A percentile compares a stretch with the other conserved stretches of the same genome.
These are phyloP conservation scores for Prunus kanzakura DNA, from an alignment of 306 rosid species.

Conservation along the genomic window DNA sequence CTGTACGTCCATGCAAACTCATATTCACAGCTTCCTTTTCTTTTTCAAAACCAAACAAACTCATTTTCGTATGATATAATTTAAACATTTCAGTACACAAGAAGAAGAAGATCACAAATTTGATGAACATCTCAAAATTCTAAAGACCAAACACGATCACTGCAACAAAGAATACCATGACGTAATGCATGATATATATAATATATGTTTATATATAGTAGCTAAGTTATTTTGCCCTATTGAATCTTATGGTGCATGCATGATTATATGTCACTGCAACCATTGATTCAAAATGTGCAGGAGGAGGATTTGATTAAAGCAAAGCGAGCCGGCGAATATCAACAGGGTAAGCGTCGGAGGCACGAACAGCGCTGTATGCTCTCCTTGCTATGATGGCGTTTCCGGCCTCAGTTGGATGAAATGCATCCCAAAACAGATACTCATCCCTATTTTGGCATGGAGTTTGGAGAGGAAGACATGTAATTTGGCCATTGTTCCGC, in stretches of 20 bases:
- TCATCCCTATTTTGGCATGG: slow-evolving; percentile 71
- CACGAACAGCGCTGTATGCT: slow-evolving; percentile 68
- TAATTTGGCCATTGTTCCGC: slow-evolving; percentile 87
- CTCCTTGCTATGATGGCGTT: slow-evolving; percentile 53
- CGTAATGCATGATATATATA: not conserved
- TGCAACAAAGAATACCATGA: not conserved
- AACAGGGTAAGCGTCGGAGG: slow-evolving; percentile 81
- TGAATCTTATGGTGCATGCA: not conserved
- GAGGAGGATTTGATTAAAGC: slow-evolving; percentile 23
- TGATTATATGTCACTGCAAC: not conserved
- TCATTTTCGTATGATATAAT: not conserved
- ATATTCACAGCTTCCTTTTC: too few relatives aligned
- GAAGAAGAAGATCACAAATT: not conserved
- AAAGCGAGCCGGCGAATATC: slow-evolving; percentile 71
- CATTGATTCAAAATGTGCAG: not conserved
- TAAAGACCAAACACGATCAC: not conserved
- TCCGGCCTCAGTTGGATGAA: slow-evolving; percentile 85
- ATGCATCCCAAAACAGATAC: slow-evolving; percentile 89
- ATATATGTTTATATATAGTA: not conserved
- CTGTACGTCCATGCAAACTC: too few relatives aligned
- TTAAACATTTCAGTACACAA: not conserved
- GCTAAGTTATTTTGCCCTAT: not conserved
- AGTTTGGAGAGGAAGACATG: slow-evolving; percentile 70
- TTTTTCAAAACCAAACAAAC: not conserved
- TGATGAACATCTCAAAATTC: not conserved